phyloP scores from a whole-genome alignment of 2,329 filamentous ascomycete genomes.

The Capronia americana region DNA sequence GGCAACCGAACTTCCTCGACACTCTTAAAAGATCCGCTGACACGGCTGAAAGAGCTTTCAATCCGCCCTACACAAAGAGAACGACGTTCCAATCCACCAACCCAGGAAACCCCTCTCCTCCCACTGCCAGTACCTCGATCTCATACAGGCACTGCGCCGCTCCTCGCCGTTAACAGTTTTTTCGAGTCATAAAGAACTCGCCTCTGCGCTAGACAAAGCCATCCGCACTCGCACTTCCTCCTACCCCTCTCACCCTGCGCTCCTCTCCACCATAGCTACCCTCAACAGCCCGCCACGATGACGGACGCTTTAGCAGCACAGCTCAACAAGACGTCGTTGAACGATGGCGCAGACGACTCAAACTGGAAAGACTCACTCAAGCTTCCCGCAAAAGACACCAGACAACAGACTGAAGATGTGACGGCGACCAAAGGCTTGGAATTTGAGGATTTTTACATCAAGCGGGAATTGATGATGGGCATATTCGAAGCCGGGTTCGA shows the following conservation, averaged over 20 bases:
- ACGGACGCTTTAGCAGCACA: conserved; percentile 49
- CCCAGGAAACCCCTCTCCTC: background rate
- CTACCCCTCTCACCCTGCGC: conserved; percentile 1
- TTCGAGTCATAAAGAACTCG: background rate
- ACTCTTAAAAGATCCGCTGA: background rate
- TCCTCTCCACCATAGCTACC: conserved; percentile 4
- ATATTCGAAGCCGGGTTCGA: conserved; percentile 99
- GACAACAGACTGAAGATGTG: conserved; percentile 73
- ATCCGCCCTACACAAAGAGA: background rate
- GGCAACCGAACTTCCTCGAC: background rate
- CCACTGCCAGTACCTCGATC: background rate
- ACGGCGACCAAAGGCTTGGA: conserved; percentile 97
- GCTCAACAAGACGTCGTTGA: conserved; percentile 52
- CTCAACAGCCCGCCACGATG: conserved; percentile 22
- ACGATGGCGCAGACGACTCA: conserved; percentile 47
- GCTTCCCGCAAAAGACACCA: conserved; percentile 54
- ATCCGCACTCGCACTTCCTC: background rate
- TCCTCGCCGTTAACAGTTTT: background rate
- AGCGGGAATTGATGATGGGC: conserved; percentile 95
- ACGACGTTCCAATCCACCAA: background rate
- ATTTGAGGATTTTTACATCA: conserved; percentile 96
- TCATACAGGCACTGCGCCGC: background rate
- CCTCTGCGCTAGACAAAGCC: background rate
- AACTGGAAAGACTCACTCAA: conserved; percentile 56
- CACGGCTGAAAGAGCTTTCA: conserved; percentile 7